These are phyloP conservation scores for Leccinellum albellum DNA, from an alignment of 768 basidiomycete genomes.

Conservation along the genomic window DNA sequence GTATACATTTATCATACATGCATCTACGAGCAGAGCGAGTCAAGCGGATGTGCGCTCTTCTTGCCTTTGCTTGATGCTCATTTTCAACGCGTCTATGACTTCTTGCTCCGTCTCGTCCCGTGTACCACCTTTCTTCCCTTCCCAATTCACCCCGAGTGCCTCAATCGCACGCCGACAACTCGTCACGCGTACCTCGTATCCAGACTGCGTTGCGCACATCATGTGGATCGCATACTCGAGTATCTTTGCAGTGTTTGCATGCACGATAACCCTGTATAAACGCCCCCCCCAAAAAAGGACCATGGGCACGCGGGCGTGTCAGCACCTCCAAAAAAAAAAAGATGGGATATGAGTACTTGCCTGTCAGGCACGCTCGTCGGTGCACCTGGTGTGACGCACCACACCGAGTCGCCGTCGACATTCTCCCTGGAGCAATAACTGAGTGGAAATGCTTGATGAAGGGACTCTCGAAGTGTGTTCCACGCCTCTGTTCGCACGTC, in stretches of 20 bases:
- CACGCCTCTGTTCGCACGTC: slow-evolving; percentile 36
- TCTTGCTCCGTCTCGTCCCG: slow-evolving; percentile 6
- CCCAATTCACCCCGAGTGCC: slow-evolving; percentile 15
- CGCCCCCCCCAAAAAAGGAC: no score
- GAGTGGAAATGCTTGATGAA: slow-evolving; percentile 27
- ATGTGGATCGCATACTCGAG: slow-evolving; percentile 48
- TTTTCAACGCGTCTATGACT: slow-evolving; percentile 10
- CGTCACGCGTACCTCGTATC: slow-evolving; percentile 42
- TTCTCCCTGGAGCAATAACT: neutral
- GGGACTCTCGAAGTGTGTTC: slow-evolving; percentile 36
- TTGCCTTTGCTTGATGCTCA: slow-evolving; percentile 1
- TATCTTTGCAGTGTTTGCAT: slow-evolving; percentile 40
- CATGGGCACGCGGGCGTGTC: no score
- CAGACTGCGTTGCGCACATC: slow-evolving; percentile 47
- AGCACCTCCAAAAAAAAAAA: neutral
- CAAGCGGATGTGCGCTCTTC: neutral
- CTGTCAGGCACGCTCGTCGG: slow-evolving; percentile 19
- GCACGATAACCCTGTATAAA: slow-evolving; percentile 37
- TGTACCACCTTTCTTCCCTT: neutral
- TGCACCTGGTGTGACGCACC: slow-evolving; percentile 21
- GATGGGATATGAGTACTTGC: slow-evolving; percentile 9
- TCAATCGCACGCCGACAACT: slow-evolving; percentile 35
- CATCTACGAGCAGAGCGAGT: neutral
- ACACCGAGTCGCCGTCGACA: slow-evolving; percentile 7
- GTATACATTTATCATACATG: neutral